Conservation (phyloP, 2,329 filamentous ascomycete species). For the Penicillium sp. region DNA sequence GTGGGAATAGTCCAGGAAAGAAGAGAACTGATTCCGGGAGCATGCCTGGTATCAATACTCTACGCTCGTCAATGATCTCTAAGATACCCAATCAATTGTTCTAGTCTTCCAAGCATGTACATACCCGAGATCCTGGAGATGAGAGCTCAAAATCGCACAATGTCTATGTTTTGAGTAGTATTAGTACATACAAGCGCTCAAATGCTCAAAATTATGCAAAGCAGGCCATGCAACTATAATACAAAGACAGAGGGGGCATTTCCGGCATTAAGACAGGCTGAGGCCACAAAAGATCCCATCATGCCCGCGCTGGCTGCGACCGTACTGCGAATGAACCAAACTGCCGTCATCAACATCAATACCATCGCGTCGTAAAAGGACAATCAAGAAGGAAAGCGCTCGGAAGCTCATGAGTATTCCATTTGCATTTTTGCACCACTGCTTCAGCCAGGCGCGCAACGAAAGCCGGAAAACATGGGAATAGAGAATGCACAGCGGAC, state of each 20-base stretch:
- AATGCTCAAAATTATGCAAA: too few species aligned
- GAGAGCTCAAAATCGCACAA: not conserved
- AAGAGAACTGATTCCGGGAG: not conserved
- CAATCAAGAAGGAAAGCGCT: not conserved
- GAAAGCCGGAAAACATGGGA: slow-evolving; percentile 15
- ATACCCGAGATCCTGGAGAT: not conserved
- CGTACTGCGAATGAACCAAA: not conserved
- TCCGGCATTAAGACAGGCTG: too few species aligned
- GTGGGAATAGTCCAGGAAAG: slow-evolving; percentile 1
- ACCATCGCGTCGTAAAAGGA: slow-evolving; percentile 1
- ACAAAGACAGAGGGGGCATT: too few species aligned
- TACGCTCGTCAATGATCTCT: too few species aligned
- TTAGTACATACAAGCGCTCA: not conserved
- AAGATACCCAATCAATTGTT: not conserved
- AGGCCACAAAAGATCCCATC: too few species aligned
- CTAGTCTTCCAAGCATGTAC: not conserved
- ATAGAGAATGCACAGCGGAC: not conserved
- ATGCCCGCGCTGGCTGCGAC: too few species aligned
- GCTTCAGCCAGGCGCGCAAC: too few species aligned
- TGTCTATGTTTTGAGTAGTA: not conserved
- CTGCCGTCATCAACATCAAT: slow-evolving; percentile 1
- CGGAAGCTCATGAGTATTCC: too few species aligned
- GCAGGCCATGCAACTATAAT: not conserved
- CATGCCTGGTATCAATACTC: too few species aligned
- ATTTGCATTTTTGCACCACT: too few species aligned